Percentiles rank a stretch among this genome's conserved stretches.
These are phyloP conservation scores for Puccinia coronata DNA, from an alignment of 1,284 basidiomycete genomes.

Conservation along the genomic window DNA sequence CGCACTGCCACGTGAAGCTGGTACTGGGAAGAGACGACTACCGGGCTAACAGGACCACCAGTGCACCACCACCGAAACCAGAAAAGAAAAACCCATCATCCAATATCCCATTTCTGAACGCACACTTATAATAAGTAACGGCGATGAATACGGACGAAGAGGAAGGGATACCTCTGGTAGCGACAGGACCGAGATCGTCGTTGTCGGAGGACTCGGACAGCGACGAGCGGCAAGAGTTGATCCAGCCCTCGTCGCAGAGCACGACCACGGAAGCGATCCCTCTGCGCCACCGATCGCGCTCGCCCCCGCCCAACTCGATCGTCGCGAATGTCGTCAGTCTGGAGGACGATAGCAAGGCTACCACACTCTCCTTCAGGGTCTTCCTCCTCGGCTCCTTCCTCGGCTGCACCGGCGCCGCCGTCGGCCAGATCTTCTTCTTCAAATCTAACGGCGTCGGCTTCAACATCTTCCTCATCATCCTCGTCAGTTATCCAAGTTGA, in stretches of 20 bases:
- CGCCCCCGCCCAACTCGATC: constrained; percentile 5
- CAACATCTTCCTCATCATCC: constrained; percentile 7
- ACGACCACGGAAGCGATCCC: constrained; percentile 31
- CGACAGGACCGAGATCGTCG: not conserved
- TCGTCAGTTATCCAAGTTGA: constrained; percentile 31
- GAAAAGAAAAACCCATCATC: not conserved
- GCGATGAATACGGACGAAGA: not conserved
- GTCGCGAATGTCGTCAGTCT: constrained; percentile 43
- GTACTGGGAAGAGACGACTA: too few species aligned
- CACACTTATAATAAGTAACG: not conserved
- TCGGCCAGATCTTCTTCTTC: constrained; percentile 58
- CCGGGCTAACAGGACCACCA: too few species aligned
- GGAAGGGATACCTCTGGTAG: not conserved
- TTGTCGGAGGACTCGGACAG: not conserved
- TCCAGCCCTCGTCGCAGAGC: not conserved
- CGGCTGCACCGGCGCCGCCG: constrained; percentile 63
- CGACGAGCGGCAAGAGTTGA: not conserved
- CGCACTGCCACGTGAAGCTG: too few species aligned
- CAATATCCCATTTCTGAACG: too few species aligned
- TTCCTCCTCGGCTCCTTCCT: constrained; percentile 63
- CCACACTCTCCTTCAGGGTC: constrained; percentile 63
- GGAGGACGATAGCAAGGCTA: constrained; percentile 30
- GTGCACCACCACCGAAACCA: too few species aligned
- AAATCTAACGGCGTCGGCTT: constrained; percentile 29
- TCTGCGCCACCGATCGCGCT: constrained; percentile 5